phyloP scores from a whole-genome alignment of 352 stramenopile genomes.

The Blastocystis sp. region DNA sequence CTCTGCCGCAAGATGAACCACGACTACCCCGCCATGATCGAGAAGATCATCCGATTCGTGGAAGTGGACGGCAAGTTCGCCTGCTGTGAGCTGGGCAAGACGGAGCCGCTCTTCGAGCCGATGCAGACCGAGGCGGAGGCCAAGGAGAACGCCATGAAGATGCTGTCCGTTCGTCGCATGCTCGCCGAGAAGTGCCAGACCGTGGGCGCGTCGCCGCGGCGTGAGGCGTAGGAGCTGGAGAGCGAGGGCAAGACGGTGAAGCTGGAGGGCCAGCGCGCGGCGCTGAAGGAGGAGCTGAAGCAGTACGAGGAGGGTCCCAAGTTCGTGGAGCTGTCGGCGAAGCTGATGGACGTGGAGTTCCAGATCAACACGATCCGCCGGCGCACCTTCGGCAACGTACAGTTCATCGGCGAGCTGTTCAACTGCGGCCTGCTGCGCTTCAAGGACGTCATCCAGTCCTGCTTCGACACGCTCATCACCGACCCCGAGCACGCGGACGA shows the following conservation, averaged over 20 bases:
- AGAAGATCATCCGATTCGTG: background rate
- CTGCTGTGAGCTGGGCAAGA: background rate
- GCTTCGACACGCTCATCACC: conserved; percentile 64
- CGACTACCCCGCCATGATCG: conserved; percentile 16
- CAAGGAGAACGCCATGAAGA: conserved; percentile 74
- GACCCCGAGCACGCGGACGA: conserved; percentile 78
- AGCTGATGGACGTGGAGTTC: conserved; percentile 79
- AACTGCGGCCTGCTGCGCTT: conserved; percentile 62
- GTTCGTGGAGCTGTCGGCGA: conserved; percentile 72
- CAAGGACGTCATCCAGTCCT: conserved; percentile 37
- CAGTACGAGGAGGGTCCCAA: conserved; percentile 79
- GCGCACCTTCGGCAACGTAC: conserved; percentile 77
- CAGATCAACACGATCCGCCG: conserved; percentile 81
- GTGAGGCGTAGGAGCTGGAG: conserved; percentile 46
- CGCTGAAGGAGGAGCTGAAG: conserved; percentile 79
- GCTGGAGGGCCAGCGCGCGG: conserved; percentile 82
- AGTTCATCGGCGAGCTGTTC: conserved; percentile 68
- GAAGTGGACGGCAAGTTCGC: conserved; percentile 3
- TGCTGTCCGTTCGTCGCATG: conserved; percentile 28
- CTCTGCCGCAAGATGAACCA: conserved; percentile 57
- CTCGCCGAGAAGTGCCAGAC: conserved; percentile 64
- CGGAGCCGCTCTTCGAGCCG: background rate
- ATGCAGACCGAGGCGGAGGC: conserved; percentile 48
- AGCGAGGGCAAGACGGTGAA: conserved; percentile 58
- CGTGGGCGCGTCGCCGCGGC: background rate